A percentile compares a stretch with the other conserved stretches of the same genome.
phyloP scores from a whole-genome alignment of 768 basidiomycete genomes.

The Suillus tomentosus region DNA sequence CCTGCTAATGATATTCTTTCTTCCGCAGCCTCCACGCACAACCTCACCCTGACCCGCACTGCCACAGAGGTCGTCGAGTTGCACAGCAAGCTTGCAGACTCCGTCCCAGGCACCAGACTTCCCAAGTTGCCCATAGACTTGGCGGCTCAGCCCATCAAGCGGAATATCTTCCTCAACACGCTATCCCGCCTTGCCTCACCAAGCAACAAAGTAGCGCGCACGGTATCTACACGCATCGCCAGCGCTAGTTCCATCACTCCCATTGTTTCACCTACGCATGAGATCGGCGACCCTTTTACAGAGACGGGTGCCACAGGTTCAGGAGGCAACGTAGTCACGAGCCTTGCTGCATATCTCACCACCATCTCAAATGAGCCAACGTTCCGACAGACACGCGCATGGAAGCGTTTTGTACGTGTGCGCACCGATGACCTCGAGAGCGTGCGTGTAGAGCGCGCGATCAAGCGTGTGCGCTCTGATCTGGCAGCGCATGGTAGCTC shows the following conservation, averaged over 20 bases:
- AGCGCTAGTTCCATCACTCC: slow-evolving; percentile 45
- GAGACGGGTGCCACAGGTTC: slow-evolving; percentile 17
- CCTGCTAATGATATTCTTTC: slow-evolving; percentile 33
- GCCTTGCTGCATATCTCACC: slow-evolving; percentile 79
- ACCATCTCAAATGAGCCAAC: slow-evolving; percentile 67
- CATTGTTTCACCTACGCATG: slow-evolving; percentile 51
- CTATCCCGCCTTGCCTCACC: slow-evolving; percentile 83
- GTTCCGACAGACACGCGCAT: slow-evolving; percentile 65
- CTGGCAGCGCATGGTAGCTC: slow-evolving; percentile 68
- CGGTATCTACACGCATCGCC: slow-evolving; percentile 36
- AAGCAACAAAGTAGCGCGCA: slow-evolving; percentile 50
- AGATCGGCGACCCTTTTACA: slow-evolving; percentile 64
- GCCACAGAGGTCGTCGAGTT: slow-evolving; percentile 78
- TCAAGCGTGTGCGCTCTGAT: slow-evolving; percentile 86
- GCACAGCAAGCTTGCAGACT: slow-evolving; percentile 76
- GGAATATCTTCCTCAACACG: slow-evolving; percentile 84
- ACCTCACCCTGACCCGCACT: slow-evolving; percentile 82
- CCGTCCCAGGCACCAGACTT: slow-evolving; percentile 55
- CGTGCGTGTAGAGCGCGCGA: slow-evolving; percentile 81
- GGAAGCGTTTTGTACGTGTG: slow-evolving; percentile 86
- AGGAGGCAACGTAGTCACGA: slow-evolving; percentile 57
- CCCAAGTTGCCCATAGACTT: slow-evolving; percentile 66
- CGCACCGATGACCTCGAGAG: slow-evolving; percentile 89
- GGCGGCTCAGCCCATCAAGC: slow-evolving; percentile 54
- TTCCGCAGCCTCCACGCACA: slow-evolving; percentile 78